A percentile compares a stretch with the other conserved stretches of the same genome.
Conservation (phyloP, 2,329 filamentous ascomycete genomes). For the Colletotrichum ledebouriae region DNA sequence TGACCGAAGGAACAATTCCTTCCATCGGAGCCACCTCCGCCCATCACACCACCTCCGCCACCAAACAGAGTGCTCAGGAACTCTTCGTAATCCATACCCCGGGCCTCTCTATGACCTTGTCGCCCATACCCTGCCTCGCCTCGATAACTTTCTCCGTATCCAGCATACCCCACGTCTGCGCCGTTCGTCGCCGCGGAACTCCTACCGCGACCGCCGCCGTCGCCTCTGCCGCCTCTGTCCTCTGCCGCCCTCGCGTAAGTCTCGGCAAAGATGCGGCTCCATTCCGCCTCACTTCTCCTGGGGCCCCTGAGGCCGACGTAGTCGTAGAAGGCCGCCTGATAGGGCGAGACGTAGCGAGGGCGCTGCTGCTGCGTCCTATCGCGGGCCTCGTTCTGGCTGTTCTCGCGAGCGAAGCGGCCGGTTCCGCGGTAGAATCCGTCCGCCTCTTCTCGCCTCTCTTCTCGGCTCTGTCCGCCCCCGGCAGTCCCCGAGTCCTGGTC, state of each 20-base stretch:
- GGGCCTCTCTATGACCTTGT: background rate
- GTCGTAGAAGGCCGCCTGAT: background rate
- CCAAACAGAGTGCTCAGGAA: conserved; percentile 8
- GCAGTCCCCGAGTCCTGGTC: background rate
- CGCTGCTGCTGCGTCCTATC: background rate
- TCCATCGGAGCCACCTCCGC: background rate
- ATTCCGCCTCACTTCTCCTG: conserved; percentile 1
- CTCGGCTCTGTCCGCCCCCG: background rate
- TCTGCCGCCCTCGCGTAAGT: background rate
- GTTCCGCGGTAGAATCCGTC: conserved; percentile 15
- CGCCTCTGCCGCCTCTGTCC: background rate
- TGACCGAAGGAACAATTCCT: too few relatives aligned
- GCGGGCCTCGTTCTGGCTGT: background rate
- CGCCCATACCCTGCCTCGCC: background rate
- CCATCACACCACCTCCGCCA: background rate
- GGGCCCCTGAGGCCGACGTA: background rate
- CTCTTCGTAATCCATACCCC: conserved; percentile 14
- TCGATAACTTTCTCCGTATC: background rate
- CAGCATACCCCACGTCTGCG: background rate
- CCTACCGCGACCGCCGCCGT: background rate
- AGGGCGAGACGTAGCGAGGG: background rate
- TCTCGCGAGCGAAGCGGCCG: conserved; percentile 11
- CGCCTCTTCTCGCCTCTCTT: background rate
- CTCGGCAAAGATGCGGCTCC: conserved; percentile 10
- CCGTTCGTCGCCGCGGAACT: background rate